A percentile compares a stretch with the other conserved stretches of the same genome.
Conservation (phyloP, 768 basidiomycete species). For the Hemileccinum rubropunctum region DNA sequence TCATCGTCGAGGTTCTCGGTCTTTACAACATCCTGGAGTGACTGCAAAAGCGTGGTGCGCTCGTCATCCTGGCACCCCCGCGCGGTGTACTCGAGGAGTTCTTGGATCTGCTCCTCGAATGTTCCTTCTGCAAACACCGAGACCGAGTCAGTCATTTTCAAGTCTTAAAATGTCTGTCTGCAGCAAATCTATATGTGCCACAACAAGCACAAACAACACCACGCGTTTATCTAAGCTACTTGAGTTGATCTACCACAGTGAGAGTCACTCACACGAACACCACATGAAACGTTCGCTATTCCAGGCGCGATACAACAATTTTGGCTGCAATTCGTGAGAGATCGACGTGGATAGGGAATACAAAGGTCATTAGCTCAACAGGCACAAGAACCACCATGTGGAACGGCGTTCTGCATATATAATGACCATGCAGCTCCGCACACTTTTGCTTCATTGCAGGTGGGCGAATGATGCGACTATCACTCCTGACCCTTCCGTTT, state of each 20-base stretch:
- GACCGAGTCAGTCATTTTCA: constrained; percentile 77
- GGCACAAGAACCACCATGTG: too few species aligned
- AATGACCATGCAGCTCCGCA: neutral
- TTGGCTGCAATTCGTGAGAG: too few species aligned
- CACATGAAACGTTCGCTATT: too few species aligned
- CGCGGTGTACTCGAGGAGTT: constrained; percentile 73
- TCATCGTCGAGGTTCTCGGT: constrained; percentile 51
- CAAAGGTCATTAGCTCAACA: too few species aligned
- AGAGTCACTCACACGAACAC: too few species aligned
- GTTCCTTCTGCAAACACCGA: constrained; percentile 87
- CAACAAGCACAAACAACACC: too few species aligned
- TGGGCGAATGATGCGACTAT: constrained; percentile 9
- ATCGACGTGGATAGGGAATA: too few species aligned
- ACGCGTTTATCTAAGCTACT: constrained; percentile 8
- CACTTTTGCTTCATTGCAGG: too few species aligned
- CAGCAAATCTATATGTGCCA: too few species aligned
- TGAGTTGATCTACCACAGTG: too few species aligned
- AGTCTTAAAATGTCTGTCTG: neutral
- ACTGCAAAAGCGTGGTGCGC: constrained; percentile 55
- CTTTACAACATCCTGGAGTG: constrained; percentile 61
- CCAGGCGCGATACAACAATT: too few species aligned
- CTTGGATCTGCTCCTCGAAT: constrained; percentile 81
- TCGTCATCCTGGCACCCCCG: constrained; percentile 68
- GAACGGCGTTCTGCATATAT: constrained; percentile 6
- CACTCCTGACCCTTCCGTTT: constrained; percentile 12